Evolutionary conservation across 768 basidiomycete genomes (phyloP).

Genomic region (Psilocybe tampanensis): DNA sequence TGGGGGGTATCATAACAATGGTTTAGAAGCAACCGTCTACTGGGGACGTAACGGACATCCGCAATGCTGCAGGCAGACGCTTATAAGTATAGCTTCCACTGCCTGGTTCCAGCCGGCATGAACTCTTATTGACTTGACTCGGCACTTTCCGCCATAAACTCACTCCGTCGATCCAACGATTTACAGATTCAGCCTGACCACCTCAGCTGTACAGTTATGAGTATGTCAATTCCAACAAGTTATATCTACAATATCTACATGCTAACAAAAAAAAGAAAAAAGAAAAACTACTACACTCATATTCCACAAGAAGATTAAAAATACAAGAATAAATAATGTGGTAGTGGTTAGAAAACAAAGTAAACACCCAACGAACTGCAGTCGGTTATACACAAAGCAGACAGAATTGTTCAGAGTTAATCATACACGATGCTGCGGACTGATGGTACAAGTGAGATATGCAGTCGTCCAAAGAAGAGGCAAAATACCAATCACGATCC

Average conservation of each 20-base stretch:
- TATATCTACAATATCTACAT: slow-evolving; percentile 14
- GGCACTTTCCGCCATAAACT: slow-evolving; percentile 20
- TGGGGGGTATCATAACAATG: slow-evolving; percentile 60
- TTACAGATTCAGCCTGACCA: background rate
- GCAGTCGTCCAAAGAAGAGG: slow-evolving; percentile 6
- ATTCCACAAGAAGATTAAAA: slow-evolving; percentile 17
- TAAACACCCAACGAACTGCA: slow-evolving; percentile 5
- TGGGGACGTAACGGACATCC: slow-evolving; percentile 19
- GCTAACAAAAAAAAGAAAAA: slow-evolving; percentile 4
- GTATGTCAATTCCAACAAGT: background rate
- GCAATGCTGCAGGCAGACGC: slow-evolving; percentile 10
- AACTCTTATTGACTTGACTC: slow-evolving; percentile 10
- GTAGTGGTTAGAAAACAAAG: slow-evolving; percentile 10
- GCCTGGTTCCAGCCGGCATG: slow-evolving; percentile 16
- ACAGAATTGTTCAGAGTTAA: slow-evolving; percentile 25
- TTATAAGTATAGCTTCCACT: slow-evolving; percentile 22
- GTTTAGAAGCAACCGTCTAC: slow-evolving; percentile 15
- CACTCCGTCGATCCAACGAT: background rate
- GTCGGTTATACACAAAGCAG: slow-evolving; percentile 23
- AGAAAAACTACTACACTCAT: slow-evolving; percentile 14
- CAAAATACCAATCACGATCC: slow-evolving; percentile 25
- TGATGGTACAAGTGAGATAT: slow-evolving; percentile 25
- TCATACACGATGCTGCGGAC: slow-evolving; percentile 27
- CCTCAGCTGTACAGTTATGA: background rate
- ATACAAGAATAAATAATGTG: slow-evolving; percentile 23